Percentiles rank a stretch among this genome's conserved stretches.
phyloP scores from a whole-genome alignment of 1,139 yeast genomes.

The Hyphopichia fennica region DNA sequence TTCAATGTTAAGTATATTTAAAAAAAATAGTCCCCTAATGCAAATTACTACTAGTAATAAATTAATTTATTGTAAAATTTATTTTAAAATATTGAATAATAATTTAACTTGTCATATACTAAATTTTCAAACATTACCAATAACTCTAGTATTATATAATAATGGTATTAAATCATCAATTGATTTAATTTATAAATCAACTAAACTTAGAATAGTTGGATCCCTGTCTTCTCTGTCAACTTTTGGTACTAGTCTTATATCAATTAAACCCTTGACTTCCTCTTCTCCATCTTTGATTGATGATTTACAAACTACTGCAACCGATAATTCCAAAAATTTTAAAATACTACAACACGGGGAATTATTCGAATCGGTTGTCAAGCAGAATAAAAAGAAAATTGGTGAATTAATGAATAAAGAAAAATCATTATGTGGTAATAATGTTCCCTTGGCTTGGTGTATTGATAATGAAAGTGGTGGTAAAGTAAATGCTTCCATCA shows the following conservation, averaged over 20 bases:
- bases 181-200: conserved; percentile 27
- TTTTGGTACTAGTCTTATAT: conserved; percentile 35
- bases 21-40: conserved; percentile 34
- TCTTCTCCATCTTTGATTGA: conserved; percentile 25
- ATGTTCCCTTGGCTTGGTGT: conserved; percentile 30
- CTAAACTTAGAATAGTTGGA: conserved; percentile 35
- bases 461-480: conserved; percentile 25
- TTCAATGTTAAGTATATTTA: conserved; percentile 31
- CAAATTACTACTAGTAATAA: conserved; percentile 18
- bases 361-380: conserved; percentile 14
- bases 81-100: conserved; percentile 30
- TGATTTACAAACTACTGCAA: conserved; percentile 3
- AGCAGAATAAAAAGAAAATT: conserved; percentile 14
- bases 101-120: conserved; percentile 37
- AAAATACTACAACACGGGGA: conserved; percentile 6
- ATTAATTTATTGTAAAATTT: conserved; percentile 27
- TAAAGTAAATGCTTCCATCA: conserved; percentile 29
- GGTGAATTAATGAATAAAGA: conserved; percentile 9
- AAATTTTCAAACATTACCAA: conserved; percentile 19
- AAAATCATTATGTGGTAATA: conserved; percentile 19
- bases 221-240: conserved; percentile 41
- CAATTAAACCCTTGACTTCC: conserved; percentile 24
- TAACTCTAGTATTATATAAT: conserved; percentile 26
- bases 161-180: conserved; percentile 37
- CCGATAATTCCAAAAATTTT: conserved; percentile 13